These are phyloP conservation scores for Candida khao-thaluensis DNA, from an alignment of 805 yeast species.

Conservation along the genomic window DNA sequence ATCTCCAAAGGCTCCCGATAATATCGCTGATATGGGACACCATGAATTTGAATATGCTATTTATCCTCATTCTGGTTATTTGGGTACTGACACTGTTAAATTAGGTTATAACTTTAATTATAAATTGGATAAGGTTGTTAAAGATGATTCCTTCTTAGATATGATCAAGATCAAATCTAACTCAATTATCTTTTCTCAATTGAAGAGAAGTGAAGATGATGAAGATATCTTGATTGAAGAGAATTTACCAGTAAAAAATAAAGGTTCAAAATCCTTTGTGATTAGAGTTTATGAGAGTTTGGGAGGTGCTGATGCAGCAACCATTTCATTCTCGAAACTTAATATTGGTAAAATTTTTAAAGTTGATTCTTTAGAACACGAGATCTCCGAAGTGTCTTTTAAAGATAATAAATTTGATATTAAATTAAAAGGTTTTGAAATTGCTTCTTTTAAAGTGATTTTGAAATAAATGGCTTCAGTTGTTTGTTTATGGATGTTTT, in stretches of 20 bases:
- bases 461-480: constrained; percentile 20
- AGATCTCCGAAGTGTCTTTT: constrained; percentile 37
- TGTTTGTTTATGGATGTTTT: neutral
- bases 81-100: constrained; percentile 64
- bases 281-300: constrained; percentile 82
- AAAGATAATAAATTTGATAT: constrained; percentile 23
- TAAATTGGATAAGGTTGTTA: constrained; percentile 15
- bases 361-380: constrained; percentile 61
- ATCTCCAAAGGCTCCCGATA: constrained; percentile 94
- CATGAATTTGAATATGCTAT: constrained; percentile 83
- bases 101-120: constrained; percentile 81
- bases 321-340: constrained; percentile 37
- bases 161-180: constrained; percentile 45
- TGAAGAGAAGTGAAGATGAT: constrained; percentile 90
- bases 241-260: constrained; percentile 44
- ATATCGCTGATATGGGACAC: constrained; percentile 87
- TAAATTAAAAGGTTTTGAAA: constrained; percentile 71
- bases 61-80: constrained; percentile 73
- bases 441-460: constrained; percentile 59
- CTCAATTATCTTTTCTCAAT: constrained; percentile 66
- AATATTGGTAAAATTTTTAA: constrained; percentile 48
- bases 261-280: constrained; percentile 48
- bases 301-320: constrained; percentile 69
- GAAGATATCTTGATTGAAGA: constrained; percentile 48
- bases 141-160: constrained; percentile 15